Conservation (phyloP, 306 rosid species). For the Clitoria ternatea region DNA sequence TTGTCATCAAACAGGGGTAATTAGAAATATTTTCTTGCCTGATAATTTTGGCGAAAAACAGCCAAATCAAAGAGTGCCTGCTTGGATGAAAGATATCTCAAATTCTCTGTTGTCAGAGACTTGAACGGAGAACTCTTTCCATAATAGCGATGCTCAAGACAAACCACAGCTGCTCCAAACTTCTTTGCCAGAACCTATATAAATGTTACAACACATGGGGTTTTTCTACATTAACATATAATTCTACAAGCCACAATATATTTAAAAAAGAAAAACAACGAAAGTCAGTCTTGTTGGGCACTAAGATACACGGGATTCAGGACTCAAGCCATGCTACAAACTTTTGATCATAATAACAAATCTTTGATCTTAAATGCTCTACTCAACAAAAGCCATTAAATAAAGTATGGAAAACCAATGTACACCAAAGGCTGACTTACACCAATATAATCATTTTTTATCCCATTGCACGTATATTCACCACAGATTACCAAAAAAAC, state of each 20-base stretch:
- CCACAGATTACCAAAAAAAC: conserved; percentile 76
- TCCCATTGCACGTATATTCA: conserved; percentile 65
- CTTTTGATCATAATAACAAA: too few species aligned
- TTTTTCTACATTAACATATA: not conserved
- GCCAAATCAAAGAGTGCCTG: conserved; percentile 97
- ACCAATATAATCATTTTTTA: conserved; percentile 64
- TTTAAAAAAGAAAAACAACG: not conserved
- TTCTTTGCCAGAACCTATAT: conserved; percentile 83
- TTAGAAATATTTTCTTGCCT: conserved; percentile 40
- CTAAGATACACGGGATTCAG: not conserved
- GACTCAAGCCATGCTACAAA: not conserved
- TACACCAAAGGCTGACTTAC: conserved; percentile 51
- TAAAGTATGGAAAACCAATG: conserved; percentile 6
- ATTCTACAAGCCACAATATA: too few species aligned
- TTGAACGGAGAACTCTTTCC: conserved; percentile 81
- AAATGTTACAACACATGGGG: not conserved
- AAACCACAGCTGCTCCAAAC: conserved; percentile 89
- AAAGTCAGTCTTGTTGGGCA: not conserved
- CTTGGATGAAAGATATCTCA: conserved; percentile 87
- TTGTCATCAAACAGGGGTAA: not conserved
- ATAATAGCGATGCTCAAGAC: conserved; percentile 93
- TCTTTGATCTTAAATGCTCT: too few species aligned
- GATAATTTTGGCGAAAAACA: conserved; percentile 76
- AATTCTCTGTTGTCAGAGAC: conserved; percentile 63
- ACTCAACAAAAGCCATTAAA: not conserved